Evolutionary conservation across 2,329 filamentous ascomycete species (phyloP).

Genomic region (Kalmusia sp.): DNA sequence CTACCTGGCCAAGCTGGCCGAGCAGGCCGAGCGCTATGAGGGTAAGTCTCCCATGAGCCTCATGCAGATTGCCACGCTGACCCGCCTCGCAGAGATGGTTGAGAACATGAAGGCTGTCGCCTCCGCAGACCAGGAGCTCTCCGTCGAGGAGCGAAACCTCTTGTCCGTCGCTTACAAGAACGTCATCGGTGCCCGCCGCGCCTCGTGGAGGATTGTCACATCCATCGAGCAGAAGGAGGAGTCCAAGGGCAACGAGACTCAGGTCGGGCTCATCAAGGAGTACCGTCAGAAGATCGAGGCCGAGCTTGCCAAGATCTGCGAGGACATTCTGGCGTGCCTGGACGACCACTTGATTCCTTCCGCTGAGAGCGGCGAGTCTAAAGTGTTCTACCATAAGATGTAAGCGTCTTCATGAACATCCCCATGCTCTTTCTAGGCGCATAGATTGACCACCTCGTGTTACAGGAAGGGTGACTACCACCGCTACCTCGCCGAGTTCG

Average conservation of each 20-base stretch:
- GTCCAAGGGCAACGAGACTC: slow-evolving; percentile 93
- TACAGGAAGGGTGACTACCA: slow-evolving; percentile 98
- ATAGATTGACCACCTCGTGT: slow-evolving; percentile 27
- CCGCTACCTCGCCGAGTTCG: slow-evolving; percentile 98
- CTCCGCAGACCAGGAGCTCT: slow-evolving; percentile 71
- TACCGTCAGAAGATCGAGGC: slow-evolving; percentile 98
- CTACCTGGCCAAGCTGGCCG: slow-evolving; percentile 99
- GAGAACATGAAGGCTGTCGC: slow-evolving; percentile 99
- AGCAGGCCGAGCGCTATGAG: slow-evolving; percentile 99
- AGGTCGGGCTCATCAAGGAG: slow-evolving; percentile 92
- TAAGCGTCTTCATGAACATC: slow-evolving; percentile 50
- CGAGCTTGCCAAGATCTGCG: slow-evolving; percentile 96
- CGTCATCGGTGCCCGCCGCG: slow-evolving; percentile 94
- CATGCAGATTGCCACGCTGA: slow-evolving; percentile 23
- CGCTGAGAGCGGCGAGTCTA: slow-evolving; percentile 94
- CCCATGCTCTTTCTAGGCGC: neutral
- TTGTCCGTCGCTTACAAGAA: slow-evolving; percentile 99
- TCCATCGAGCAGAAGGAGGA: slow-evolving; percentile 99
- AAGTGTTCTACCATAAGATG: slow-evolving; percentile 99
- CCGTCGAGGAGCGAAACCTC: slow-evolving; percentile 95
- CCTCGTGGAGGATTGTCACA: slow-evolving; percentile 97
- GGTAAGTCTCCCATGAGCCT: slow-evolving; percentile 62
- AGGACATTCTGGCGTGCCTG: slow-evolving; percentile 94
- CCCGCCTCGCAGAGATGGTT: slow-evolving; percentile 82
- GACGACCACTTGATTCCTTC: slow-evolving; percentile 94